Evolutionary conservation across 805 yeast species (phyloP), one percentile per base, ranked within the genome.

Genomic region (Metschnikowia cubensis): DNA sequence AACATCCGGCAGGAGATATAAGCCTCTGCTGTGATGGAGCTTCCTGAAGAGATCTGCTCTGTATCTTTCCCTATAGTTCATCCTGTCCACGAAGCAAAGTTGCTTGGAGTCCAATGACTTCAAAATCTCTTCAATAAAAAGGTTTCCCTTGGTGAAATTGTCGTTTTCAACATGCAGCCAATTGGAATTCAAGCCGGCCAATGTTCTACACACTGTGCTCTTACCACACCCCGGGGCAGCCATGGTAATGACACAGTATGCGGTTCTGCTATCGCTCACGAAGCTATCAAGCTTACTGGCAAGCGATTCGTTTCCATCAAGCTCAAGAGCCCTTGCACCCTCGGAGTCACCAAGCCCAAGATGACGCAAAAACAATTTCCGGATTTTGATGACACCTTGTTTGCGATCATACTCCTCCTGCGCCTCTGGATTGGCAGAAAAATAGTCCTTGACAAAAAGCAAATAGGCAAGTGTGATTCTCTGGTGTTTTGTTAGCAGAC

Each of bases 191-290:
- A 91, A 63, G 11, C 75, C 62, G 0, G 61, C 57, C 37, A 94
- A 69, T 0, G 90, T 83, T 42, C 79, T 64, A 3, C 88, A 80
- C 0, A 87, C 79, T 0, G 97, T 89, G 0, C 97, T 89, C 61
- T 94, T 94, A 5, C 99, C 99, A 67, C 97, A 88, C 0, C 97
- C 98, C 46, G 92, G 80, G 0, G 96, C 88, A 0, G 97, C 91
- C 8, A 91, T 82, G 0, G 98, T 91, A 1, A 90, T 78, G 1
- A 94, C 58, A 0, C 88, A 79, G 62, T 81, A 87, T 2, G 48
- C 51, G n/a, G 52, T 44, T n/a, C 36, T 44, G 3, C 74, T 70
- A 1, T 66, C 33, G 50, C 42, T 53, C 53, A 37, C 59, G 42
- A 45, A 45, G 33, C 38, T 52, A 44, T 37, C 39, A 47, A 52